Percentiles rank a stretch among this genome's conserved stretches.
Conservation (phyloP, 306 rosid genomes). For the Begonia fuchsioides region DNA sequence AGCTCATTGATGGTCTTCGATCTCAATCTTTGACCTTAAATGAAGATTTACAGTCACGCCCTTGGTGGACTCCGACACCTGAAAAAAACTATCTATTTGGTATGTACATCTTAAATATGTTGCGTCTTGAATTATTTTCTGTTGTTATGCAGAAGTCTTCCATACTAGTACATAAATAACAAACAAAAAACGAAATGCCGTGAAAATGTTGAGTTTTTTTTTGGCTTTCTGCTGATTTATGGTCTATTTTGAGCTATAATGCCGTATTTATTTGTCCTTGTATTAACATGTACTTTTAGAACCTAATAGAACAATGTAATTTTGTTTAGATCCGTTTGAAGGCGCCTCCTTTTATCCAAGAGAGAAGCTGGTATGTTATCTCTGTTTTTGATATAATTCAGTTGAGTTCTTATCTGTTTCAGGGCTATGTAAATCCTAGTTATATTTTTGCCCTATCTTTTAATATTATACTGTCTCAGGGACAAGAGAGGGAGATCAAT, state of each 20-base stretch:
- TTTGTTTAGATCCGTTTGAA: constrained; percentile 27
- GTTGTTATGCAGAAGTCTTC: too few species aligned
- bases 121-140: too few species aligned
- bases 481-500: constrained; percentile 41
- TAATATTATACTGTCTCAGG: constrained; percentile 22
- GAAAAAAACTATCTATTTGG: constrained; percentile 89
- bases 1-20: constrained; percentile 72
- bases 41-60: constrained; percentile 78
- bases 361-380: constrained; percentile 44
- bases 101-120: constrained; percentile 15
- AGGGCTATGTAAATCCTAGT: constrained; percentile 5
- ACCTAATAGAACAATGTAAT: constrained; percentile 5
- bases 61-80: constrained; percentile 94
- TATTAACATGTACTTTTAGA: not conserved
- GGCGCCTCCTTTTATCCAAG: constrained; percentile 67
- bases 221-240: too few species aligned
- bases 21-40: constrained; percentile 74
- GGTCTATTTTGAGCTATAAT: too few species aligned
- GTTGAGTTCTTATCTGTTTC: constrained; percentile 6
- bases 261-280: too few species aligned
- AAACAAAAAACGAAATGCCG: too few species aligned
- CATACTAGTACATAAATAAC: too few species aligned
- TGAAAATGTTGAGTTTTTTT: too few species aligned
- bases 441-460: not conserved
- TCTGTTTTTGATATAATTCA: constrained; percentile 7